phyloP scores from a whole-genome alignment of 108 stramenopile genomes.

The Cyclotella choctawhatcheeana region DNA sequence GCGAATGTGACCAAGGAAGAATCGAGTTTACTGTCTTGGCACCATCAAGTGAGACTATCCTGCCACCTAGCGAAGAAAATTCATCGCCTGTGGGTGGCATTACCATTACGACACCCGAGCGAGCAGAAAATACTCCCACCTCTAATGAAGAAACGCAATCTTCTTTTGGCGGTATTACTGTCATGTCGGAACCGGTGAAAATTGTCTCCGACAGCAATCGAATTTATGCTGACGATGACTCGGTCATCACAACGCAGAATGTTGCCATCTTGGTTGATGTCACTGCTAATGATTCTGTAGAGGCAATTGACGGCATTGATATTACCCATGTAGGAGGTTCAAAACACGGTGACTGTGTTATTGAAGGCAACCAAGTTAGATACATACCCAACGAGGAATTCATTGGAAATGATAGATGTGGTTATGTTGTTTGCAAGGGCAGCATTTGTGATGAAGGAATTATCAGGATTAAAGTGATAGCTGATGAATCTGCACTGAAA shows the following conservation, averaged over 20 bases:
- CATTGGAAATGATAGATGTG: conserved; percentile 33
- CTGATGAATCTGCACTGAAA: neutral
- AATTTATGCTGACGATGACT: conserved; percentile 40
- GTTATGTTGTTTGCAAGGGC: conserved; percentile 26
- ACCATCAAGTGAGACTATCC: neutral
- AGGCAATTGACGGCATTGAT: conserved; percentile 2
- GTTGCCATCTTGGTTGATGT: conserved; percentile 33
- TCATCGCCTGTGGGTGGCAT: neutral
- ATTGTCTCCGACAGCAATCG: conserved; percentile 12
- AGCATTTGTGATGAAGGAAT: conserved; percentile 44
- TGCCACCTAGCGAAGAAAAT: neutral
- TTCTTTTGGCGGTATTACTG: neutral
- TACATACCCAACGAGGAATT: conserved; percentile 34
- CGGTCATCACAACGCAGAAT: conserved; percentile 20
- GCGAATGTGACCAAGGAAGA: conserved; percentile 17
- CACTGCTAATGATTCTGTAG: conserved; percentile 27
- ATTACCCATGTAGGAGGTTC: conserved; percentile 36
- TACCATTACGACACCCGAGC: neutral
- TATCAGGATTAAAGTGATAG: conserved; percentile 32
- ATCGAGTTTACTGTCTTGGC: conserved; percentile 20
- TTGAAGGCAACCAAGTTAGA: conserved; percentile 11
- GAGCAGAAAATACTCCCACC: too few species aligned
- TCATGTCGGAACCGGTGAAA: neutral
- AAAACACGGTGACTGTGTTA: conserved; percentile 28
- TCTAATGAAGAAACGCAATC: neutral